Percentiles rank a stretch among this genome's conserved stretches.
These are phyloP conservation scores for Xylariaceae sp. DNA, from an alignment of 2,329 filamentous ascomycete species.

Conservation along the genomic window DNA sequence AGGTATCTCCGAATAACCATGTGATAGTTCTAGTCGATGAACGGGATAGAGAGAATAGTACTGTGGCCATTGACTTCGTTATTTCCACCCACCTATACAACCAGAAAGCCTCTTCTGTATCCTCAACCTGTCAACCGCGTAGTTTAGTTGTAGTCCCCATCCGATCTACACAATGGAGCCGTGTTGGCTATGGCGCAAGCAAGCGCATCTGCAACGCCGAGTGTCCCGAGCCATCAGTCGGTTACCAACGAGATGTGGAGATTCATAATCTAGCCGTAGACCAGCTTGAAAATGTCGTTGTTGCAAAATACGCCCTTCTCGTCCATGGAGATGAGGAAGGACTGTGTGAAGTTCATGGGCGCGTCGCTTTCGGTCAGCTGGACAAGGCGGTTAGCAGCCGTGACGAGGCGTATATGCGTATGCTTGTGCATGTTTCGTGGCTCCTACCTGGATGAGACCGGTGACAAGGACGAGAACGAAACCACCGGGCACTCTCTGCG, in stretches of 20 bases:
- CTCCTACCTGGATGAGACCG: conserved; percentile 59
- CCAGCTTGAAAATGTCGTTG: conserved; percentile 93
- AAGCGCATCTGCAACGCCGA: background rate
- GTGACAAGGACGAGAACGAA: conserved; percentile 85
- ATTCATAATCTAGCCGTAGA: conserved; percentile 54
- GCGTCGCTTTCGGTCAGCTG: conserved; percentile 81
- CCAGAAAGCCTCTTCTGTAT: background rate
- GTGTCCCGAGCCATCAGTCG: conserved; percentile 1
- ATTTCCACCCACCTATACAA: background rate
- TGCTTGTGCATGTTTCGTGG: background rate
- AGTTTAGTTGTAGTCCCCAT: background rate
- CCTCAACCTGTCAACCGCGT: background rate
- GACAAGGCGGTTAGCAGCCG: conserved; percentile 6
- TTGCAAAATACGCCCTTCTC: conserved; percentile 67
- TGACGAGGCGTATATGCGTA: background rate
- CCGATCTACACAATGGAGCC: conserved; percentile 6
- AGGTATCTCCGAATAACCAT: background rate
- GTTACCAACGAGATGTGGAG: background rate
- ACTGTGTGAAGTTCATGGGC: conserved; percentile 87
- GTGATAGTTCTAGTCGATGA: background rate
- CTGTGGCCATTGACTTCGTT: background rate
- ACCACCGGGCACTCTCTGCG: conserved; percentile 68
- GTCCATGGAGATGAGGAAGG: conserved; percentile 68
- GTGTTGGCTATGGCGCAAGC: background rate
- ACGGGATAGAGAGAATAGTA: background rate